phyloP scores from a whole-genome alignment of 768 basidiomycete genomes.

The Lactarius tabidus region DNA sequence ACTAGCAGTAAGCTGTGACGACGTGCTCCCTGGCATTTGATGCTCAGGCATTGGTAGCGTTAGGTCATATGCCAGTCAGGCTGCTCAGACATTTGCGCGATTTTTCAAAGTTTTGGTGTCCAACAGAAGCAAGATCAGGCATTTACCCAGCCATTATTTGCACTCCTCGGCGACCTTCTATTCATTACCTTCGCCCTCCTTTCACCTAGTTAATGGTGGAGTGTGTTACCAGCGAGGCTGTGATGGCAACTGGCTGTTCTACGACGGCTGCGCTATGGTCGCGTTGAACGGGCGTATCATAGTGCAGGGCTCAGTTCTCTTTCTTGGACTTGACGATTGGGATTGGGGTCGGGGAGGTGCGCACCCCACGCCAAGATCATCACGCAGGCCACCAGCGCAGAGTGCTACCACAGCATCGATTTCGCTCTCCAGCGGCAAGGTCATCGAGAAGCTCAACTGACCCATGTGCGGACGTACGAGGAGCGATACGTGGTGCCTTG shows the following conservation, averaged over 20 bases:
- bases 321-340: constrained; percentile 94
- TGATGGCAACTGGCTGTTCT: constrained; percentile 96
- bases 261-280: constrained; percentile 96
- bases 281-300: constrained; percentile 89
- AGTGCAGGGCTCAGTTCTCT: constrained; percentile 98
- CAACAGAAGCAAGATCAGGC: too few species aligned
- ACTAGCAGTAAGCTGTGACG: too few species aligned
- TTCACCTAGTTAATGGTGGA: too few species aligned
- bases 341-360: constrained; percentile 94
- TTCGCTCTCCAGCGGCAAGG: constrained; percentile 71
- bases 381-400: constrained; percentile 79
- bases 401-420: constrained; percentile 81
- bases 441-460: constrained; percentile 37
- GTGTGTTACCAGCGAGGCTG: constrained; percentile 99
- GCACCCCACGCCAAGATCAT: constrained; percentile 82
- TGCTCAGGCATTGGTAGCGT: too few species aligned
- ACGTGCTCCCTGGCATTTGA: too few species aligned
- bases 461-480: constrained; percentile 34
- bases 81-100: too few species aligned
- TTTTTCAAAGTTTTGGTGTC: too few species aligned
- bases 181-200: too few species aligned
- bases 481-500: constrained; percentile 48
- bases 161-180: too few species aligned
- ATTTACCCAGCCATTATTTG: too few species aligned
- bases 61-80: too few species aligned